A percentile compares a stretch with the other conserved stretches of the same genome.
Evolutionary conservation across 768 basidiomycete species (phyloP).

Genomic region (Tylopilus cervinicoccineus): DNA sequence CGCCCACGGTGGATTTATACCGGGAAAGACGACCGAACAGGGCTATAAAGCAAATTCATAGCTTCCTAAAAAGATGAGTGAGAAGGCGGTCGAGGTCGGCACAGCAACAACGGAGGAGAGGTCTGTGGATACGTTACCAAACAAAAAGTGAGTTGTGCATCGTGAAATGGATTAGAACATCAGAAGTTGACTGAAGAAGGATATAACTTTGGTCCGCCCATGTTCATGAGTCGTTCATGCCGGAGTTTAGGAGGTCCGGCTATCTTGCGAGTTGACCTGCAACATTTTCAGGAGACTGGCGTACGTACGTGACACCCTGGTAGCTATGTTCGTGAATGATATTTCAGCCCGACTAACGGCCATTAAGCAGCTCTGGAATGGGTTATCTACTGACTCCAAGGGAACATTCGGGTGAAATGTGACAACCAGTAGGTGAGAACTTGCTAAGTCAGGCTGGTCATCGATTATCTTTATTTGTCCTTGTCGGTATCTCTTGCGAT

Average conservation of each 20-base stretch:
- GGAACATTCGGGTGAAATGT: neutral
- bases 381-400: neutral
- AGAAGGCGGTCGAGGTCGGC: constrained; percentile 5
- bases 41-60: constrained; percentile 1
- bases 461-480: neutral
- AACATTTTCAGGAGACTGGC: neutral
- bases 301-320: neutral
- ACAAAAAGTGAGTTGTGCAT: neutral
- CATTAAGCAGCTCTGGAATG: neutral
- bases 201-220: constrained; percentile 2
- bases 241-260: constrained; percentile 11
- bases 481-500: neutral
- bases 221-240: constrained; percentile 10
- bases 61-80: constrained; percentile 3
- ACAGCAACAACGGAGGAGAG: constrained; percentile 10
- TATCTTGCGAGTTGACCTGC: neutral
- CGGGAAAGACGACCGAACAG: constrained; percentile 10
- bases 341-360: neutral
- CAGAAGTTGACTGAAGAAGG: constrained; percentile 12
- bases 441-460: too few relatives aligned
- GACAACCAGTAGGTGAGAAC: neutral
- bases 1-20: constrained; percentile 13
- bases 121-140: constrained; percentile 15
- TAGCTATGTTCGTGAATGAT: neutral
- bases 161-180: constrained; percentile 5